These are phyloP conservation scores for Starmerella vitae DNA, from an alignment of 805 yeast genomes.

Conservation along the genomic window DNA sequence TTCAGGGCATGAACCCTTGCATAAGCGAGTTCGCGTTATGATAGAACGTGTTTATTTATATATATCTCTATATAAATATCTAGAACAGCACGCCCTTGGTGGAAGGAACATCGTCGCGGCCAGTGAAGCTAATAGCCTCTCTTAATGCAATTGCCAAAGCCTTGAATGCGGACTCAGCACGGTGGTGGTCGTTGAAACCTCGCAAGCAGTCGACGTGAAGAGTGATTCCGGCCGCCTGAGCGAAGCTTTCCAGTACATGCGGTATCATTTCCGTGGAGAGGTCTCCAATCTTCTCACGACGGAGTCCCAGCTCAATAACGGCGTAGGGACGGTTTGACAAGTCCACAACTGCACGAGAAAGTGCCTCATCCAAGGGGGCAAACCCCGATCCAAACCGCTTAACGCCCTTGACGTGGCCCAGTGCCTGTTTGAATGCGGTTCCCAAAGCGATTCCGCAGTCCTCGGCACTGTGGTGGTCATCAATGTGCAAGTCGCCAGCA, in stretches of 20 bases:
- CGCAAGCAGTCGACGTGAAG: slow-evolving; percentile 88
- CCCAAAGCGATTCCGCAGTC: slow-evolving; percentile 93
- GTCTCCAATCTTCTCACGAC: slow-evolving; percentile 87
- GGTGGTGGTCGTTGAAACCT: slow-evolving; percentile 91
- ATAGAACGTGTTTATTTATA: too few relatives aligned
- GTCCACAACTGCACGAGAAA: slow-evolving; percentile 92
- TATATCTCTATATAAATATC: too few relatives aligned
- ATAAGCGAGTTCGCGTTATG: too few relatives aligned
- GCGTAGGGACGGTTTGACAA: slow-evolving; percentile 87
- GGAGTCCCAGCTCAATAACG: slow-evolving; percentile 75
- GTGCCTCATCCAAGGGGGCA: slow-evolving; percentile 94
- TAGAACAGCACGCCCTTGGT: slow-evolving; percentile 76
- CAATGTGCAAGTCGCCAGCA: slow-evolving; percentile 87
- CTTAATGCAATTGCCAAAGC: slow-evolving; percentile 86
- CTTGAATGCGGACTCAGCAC: slow-evolving; percentile 92
- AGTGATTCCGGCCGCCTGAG: slow-evolving; percentile 81
- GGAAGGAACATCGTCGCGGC: slow-evolving; percentile 83
- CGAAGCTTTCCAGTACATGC: slow-evolving; percentile 90
- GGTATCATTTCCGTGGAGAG: slow-evolving; percentile 93
- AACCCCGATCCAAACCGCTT: slow-evolving; percentile 85
- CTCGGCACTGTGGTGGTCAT: slow-evolving; percentile 94
- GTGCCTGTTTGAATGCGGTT: slow-evolving; percentile 71
- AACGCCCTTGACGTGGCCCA: slow-evolving; percentile 81
- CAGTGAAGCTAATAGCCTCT: slow-evolving; percentile 72
- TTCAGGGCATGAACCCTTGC: too few relatives aligned